These are phyloP conservation scores for Penicillium hesseltinei DNA, from an alignment of 2,329 filamentous ascomycete species.

Conservation along the genomic window DNA sequence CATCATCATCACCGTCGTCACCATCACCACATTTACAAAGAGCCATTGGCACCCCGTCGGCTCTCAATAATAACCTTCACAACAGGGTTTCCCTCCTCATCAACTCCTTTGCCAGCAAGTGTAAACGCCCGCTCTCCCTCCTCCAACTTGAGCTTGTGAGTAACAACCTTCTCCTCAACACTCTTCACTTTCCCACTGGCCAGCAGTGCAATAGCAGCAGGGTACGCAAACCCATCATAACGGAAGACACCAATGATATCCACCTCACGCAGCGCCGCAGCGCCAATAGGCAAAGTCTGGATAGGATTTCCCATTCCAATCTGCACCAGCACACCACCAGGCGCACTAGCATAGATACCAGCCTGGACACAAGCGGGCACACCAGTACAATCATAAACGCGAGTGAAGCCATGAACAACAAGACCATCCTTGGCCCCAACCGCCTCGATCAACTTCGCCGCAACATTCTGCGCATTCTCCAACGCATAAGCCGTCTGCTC, in stretches of 20 bases:
- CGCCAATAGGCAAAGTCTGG: slow-evolving; percentile 54
- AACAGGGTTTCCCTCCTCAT: slow-evolving; percentile 53
- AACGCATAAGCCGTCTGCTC: slow-evolving; percentile 36
- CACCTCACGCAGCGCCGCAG: slow-evolving; percentile 56
- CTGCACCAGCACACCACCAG: slow-evolving; percentile 54
- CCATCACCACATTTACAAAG: slow-evolving; percentile 8
- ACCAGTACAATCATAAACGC: slow-evolving; percentile 49
- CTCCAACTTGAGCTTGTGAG: slow-evolving; percentile 50
- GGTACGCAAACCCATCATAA: slow-evolving; percentile 54
- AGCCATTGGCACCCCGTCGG: slow-evolving; percentile 10
- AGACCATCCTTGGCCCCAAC: slow-evolving; percentile 18
- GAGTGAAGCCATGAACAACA: slow-evolving; percentile 37
- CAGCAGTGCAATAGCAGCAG: slow-evolving; percentile 54
- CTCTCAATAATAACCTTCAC: slow-evolving; percentile 53
- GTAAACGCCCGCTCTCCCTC: slow-evolving; percentile 53
- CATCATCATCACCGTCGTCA: slow-evolving; percentile 12
- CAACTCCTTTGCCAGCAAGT: slow-evolving; percentile 51
- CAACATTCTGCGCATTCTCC: slow-evolving; percentile 38
- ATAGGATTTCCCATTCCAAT: slow-evolving; percentile 58
- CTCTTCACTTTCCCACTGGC: slow-evolving; percentile 50
- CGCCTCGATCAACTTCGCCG: slow-evolving; percentile 30
- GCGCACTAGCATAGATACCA: slow-evolving; percentile 45
- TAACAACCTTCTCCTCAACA: slow-evolving; percentile 53
- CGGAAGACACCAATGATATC: slow-evolving; percentile 59
- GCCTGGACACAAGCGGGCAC: slow-evolving; percentile 47